Percentiles rank a stretch among this genome's conserved stretches.
Evolutionary conservation across 2,329 filamentous ascomycete genomes (phyloP).

Genomic region (Phyllosticta citribraziliensis): DNA sequence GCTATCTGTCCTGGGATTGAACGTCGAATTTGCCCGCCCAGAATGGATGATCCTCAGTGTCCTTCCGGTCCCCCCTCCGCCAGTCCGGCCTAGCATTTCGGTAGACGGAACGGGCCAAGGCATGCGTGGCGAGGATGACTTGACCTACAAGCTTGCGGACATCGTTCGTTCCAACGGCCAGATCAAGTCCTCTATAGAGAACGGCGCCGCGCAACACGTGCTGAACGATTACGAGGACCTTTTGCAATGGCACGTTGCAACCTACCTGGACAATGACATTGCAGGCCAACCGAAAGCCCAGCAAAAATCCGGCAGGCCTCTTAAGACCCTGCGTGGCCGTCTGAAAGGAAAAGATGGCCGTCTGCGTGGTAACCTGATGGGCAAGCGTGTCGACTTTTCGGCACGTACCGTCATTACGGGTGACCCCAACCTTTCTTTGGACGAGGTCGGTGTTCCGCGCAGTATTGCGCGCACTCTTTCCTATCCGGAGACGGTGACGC

Average conservation of each 20-base stretch:
- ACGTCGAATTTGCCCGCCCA: constrained; percentile 86
- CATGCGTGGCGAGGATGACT: constrained; percentile 91
- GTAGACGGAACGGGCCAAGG: constrained; percentile 91
- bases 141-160: constrained; percentile 98
- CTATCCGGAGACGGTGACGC: constrained; percentile 94
- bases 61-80: constrained; percentile 86
- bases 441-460: constrained; percentile 92
- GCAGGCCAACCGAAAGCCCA: constrained; percentile 88
- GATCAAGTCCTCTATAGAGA: constrained; percentile 79
- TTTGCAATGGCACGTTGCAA: constrained; percentile 95
- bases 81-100: constrained; percentile 92
- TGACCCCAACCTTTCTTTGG: constrained; percentile 90
- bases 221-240: constrained; percentile 82
- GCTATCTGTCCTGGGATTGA: constrained; percentile 78
- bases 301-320: constrained; percentile 91
- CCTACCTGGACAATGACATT: constrained; percentile 99
- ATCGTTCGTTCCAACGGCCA: constrained; percentile 97
- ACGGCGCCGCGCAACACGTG: constrained; percentile 87
- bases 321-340: constrained; percentile 93
- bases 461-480: constrained; percentile 89
- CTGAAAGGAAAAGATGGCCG: constrained; percentile 99
- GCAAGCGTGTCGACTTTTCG: constrained; percentile 98
- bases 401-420: constrained; percentile 99
- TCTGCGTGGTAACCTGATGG: constrained; percentile 97
- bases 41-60: constrained; percentile 99